phyloP scores from a whole-genome alignment of 805 yeast genomes.

The Kodamaea fukazawae region DNA sequence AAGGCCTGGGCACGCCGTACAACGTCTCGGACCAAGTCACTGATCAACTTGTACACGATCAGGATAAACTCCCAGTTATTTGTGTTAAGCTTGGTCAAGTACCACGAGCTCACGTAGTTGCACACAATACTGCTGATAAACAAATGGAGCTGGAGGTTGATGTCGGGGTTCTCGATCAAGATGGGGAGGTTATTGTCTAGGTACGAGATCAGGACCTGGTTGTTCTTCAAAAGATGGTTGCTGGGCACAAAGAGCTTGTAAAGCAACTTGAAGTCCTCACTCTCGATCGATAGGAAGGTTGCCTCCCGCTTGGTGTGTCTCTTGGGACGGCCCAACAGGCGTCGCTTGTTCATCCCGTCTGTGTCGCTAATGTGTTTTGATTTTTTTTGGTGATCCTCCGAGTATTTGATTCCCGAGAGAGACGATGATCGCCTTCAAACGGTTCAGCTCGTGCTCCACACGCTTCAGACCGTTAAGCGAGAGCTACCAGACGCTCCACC shows the following conservation, averaged over 20 bases:
- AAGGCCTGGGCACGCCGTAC: constrained; percentile 16
- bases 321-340: too few species aligned
- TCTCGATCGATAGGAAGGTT: constrained; percentile 13
- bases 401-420: not conserved
- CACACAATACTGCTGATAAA: constrained; percentile 30
- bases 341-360: too few species aligned
- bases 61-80: constrained; percentile 29
- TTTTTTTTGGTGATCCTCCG: not conserved
- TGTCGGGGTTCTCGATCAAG: constrained; percentile 19
- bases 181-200: constrained; percentile 28
- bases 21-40: constrained; percentile 24
- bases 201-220: constrained; percentile 24
- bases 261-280: constrained; percentile 33
- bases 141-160: constrained; percentile 37
- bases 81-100: constrained; percentile 25
- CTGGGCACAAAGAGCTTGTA: constrained; percentile 35
- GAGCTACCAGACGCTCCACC: constrained; percentile 26
- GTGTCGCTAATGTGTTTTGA: not conserved
- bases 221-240: constrained; percentile 29
- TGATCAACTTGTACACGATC: constrained; percentile 23
- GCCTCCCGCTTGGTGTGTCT: too few species aligned
- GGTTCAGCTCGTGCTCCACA: constrained; percentile 1
- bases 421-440: not conserved
- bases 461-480: constrained; percentile 4
- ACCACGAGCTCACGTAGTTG: constrained; percentile 16